Base-by-base conservation (phyloP, 805 yeast species). In the Candida endomychidarum region DNA sequence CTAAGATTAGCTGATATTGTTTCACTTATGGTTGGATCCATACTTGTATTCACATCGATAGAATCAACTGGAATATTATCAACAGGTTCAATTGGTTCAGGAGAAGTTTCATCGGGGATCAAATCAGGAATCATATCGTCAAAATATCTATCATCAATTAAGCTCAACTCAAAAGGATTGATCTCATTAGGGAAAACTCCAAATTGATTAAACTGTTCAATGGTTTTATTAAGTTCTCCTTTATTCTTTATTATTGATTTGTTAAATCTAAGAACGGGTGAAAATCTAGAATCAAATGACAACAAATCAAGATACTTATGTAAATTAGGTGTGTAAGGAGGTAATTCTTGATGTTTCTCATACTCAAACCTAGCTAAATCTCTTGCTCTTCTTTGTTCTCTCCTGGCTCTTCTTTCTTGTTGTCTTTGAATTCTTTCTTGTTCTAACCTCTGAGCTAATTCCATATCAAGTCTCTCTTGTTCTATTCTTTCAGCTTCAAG, bases 281-380 rank as follows among this genome's bases (percentile, higher is more conserved):
- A 38, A 37, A 56, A 56, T 30, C 62, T 40, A 2, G 62, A 53
- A 37, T 59, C 64, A 42, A 56, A 57, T 3, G 63, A 57, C 11
- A 59, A 35, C 11, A 57, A 27, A 38, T 59, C 64, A 10, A 52
- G 42, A 37, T 51, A 49, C 27, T 54, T 50, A 37, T 57, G 62
- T 5, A 57, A 47, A 15, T 45, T 47, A 12, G 49, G 56, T 17
- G 52, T 48, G 34, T 57, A 57, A 5, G 64, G 58, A 6, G 64
- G 64, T 12, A 53, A 40, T 30, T 52, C 58, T 8, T 46, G 48
- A 27, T 35, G 22, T 16, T 23, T 40, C 35, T 18, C 42, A 40
- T 29, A 38, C 36, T 20, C 29, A 26, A n/a, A 7, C 30, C 27
- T 40, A 15, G 29, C 19, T 8, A 20, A 9, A 20, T 26, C 28